Evolutionary conservation across 1,284 basidiomycete species (phyloP), one percentile per base, ranked within the genome.

Genomic region (Malassezia sp.): DNA sequence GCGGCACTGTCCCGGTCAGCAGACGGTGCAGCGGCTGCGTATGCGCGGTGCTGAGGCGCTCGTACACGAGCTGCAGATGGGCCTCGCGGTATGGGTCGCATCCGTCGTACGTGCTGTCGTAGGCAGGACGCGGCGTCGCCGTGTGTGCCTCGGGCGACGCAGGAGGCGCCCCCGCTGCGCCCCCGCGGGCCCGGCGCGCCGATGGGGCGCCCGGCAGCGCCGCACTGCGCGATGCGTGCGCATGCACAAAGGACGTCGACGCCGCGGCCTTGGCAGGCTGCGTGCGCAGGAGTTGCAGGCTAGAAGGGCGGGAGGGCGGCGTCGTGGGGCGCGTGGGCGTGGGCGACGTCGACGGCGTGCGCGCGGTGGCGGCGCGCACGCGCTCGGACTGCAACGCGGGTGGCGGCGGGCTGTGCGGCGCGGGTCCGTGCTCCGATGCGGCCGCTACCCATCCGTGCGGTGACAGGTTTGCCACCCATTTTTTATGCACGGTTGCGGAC

Each of bases 71-170:
- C 28, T 61, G 57, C 20, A 70, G 58, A 38, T 70, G 67, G 5
- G 65, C 63, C 4, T 57, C 58, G 29, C 68, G 54, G 42, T 65
- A 61, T 1, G 67, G 67, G 27, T 70, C 67, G 10, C 54, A 52
- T 27, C 66, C 66, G 22, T 64, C 61, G 47, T 67, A 68, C 4
- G 63, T 67, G 34, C 50, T 56, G 0, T 26, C 26, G 31, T 24
- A 18, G 17, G 38, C 17, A 4, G 44, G 8, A 12, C 3, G 17
- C 12, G 23, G 23, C 12, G n/a, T n/a, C n/a, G n/a, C n/a, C n/a
- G n/a, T n/a, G n/a, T n/a, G n/a, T n/a, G n/a, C n/a, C n/a, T n/a
- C n/a, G n/a, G n/a, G n/a, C n/a, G n/a, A n/a, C n/a, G 20, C 24
- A 2, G 37, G 8, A 17, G 31, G 4, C 2, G 30, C 10, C 23